Percentiles rank a stretch among this genome's conserved stretches.
Evolutionary conservation across 768 basidiomycete species (phyloP).

Genomic region (Tubosaeta brunneosetosa): DNA sequence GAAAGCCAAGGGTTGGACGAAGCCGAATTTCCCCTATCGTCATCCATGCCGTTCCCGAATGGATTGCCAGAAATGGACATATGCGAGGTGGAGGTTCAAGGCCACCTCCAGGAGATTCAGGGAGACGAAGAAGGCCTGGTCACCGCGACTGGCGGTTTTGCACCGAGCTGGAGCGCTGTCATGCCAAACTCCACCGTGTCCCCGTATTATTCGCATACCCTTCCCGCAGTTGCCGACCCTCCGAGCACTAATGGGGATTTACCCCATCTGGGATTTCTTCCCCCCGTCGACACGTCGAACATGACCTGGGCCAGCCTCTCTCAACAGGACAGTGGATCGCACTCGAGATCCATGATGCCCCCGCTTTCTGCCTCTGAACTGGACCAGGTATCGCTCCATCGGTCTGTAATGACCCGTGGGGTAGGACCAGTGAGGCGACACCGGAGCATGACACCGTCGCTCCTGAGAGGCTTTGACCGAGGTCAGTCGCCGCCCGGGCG

Average conservation of each 20-base stretch:
- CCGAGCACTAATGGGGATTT: conserved; percentile 17
- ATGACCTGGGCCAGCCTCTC: conserved; percentile 23
- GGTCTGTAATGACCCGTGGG: conserved; percentile 19
- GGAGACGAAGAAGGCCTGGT: conserved; percentile 57
- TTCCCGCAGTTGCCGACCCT: conserved; percentile 13
- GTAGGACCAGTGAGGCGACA: conserved; percentile 64
- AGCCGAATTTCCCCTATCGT: conserved; percentile 18
- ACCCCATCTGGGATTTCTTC: conserved; percentile 19
- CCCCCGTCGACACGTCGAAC: conserved; percentile 19
- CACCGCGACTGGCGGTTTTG: conserved; percentile 25
- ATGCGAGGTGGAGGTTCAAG: conserved; percentile 59
- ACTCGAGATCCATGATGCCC: conserved; percentile 42
- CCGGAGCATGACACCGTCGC: conserved; percentile 72
- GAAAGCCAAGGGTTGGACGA: conserved; percentile 38
- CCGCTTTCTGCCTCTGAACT: conserved; percentile 59
- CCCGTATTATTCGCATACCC: conserved; percentile 22
- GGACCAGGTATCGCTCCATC: conserved; percentile 39
- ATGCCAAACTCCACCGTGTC: conserved; percentile 14
- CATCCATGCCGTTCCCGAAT: conserved; percentile 26
- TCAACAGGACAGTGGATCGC: conserved; percentile 21
- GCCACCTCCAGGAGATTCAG: conserved; percentile 49
- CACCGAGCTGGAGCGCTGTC: conserved; percentile 11
- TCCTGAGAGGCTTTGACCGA: conserved; percentile 49
- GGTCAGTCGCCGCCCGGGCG: conserved; percentile 43
- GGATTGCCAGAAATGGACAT: conserved; percentile 44